Conservation (phyloP, 2,329 filamentous ascomycete species). For the Colletotrichum karsti region DNA sequence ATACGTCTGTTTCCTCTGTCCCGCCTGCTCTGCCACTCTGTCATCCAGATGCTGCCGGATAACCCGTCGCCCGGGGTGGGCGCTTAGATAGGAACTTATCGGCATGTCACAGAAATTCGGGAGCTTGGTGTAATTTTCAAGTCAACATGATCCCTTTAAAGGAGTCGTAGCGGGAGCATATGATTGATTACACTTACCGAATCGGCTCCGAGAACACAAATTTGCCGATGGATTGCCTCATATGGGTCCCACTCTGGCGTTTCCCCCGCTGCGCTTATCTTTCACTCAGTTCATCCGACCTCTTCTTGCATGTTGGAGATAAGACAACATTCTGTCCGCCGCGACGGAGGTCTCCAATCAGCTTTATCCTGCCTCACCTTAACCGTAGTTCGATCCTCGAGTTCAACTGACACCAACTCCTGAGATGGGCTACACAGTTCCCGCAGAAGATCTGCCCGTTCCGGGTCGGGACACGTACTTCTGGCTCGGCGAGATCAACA, state of each 20-base stretch:
- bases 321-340: not conserved
- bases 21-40: too few relatives aligned
- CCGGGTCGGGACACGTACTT: slow-evolving; percentile 20
- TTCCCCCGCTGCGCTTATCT: slow-evolving; percentile 19
- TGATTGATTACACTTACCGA: too few relatives aligned
- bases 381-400: not conserved
- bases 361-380: not conserved
- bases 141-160: too few relatives aligned
- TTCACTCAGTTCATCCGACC: not conserved
- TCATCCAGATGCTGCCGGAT: too few relatives aligned
- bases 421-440: not conserved
- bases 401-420: not conserved
- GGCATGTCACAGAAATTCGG: too few relatives aligned
- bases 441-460: slow-evolving; percentile 6
- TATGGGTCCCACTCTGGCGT: not conserved
- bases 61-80: too few relatives aligned
- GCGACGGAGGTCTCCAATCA: not conserved
- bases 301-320: not conserved
- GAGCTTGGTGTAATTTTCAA: too few relatives aligned
- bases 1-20: too few relatives aligned
- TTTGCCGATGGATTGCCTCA: slow-evolving; percentile 7
- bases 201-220: slow-evolving; percentile 8
- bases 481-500: slow-evolving; percentile 26
- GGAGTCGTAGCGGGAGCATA: too few relatives aligned
- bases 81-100: too few relatives aligned